Evolutionary conservation across 345 rosid genomes (phyloP).

Genomic region (Lumnitzera littorea): DNA sequence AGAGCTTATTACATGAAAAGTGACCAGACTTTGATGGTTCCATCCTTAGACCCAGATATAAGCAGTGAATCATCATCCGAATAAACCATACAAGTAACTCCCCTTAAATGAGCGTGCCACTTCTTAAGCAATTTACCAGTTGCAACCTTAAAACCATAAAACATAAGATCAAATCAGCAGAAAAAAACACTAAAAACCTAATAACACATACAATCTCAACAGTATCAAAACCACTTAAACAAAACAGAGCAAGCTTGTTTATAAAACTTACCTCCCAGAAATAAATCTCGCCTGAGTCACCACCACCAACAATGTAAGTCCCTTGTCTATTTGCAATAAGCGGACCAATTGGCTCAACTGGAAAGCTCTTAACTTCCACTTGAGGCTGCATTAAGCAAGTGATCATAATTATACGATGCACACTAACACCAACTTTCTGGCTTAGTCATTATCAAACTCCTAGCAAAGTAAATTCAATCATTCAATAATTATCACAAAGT

Average conservation of each 20-base stretch:
- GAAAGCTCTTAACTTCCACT: conserved; percentile 68
- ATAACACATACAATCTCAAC: neutral
- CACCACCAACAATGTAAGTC: conserved; percentile 74
- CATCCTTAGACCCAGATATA: conserved; percentile 80
- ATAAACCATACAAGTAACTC: conserved; percentile 66
- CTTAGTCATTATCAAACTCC: too few relatives aligned
- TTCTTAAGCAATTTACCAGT: conserved; percentile 69
- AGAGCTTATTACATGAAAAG: conserved; percentile 41
- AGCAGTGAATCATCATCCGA: conserved; percentile 68
- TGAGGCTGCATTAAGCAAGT: conserved; percentile 46
- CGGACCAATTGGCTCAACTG: conserved; percentile 63
- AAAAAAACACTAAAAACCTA: neutral
- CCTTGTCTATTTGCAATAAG: conserved; percentile 64
- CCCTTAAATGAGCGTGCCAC: conserved; percentile 77
- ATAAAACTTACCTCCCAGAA: conserved; percentile 63
- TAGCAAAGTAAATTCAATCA: too few relatives aligned
- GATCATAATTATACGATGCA: neutral
- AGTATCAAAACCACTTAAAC: neutral
- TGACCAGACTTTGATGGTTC: conserved; percentile 78
- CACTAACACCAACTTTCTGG: neutral
- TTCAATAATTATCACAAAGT: too few relatives aligned
- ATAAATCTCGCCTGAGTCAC: conserved; percentile 57
- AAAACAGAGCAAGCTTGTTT: neutral
- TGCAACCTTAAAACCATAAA: conserved; percentile 42
- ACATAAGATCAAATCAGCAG: neutral